These are phyloP conservation scores for Pterula multifida DNA, from an alignment of 1,284 basidiomycete genomes.

Conservation along the genomic window DNA sequence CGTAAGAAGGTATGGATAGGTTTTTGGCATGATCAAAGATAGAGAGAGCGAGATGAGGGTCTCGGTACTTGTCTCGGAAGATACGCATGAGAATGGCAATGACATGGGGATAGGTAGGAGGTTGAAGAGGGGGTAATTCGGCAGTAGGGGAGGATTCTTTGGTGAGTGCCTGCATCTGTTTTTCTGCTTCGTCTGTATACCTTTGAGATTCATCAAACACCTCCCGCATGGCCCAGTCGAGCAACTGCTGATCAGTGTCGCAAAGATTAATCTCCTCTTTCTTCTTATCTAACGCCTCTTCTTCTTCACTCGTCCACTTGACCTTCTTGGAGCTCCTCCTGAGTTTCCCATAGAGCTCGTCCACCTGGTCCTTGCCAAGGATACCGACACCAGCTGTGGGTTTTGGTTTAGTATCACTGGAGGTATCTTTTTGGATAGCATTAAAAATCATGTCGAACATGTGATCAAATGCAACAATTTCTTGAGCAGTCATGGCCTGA, in stretches of 20 bases:
- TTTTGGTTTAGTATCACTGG: constrained; percentile 18
- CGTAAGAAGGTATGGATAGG: constrained; percentile 66
- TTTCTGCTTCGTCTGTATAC: constrained; percentile 34
- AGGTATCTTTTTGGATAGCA: constrained; percentile 21
- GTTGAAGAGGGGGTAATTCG: constrained; percentile 31
- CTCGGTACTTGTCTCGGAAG: constrained; percentile 64
- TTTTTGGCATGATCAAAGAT: constrained; percentile 70
- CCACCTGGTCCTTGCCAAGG: constrained; percentile 20
- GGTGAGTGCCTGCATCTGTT: constrained; percentile 20
- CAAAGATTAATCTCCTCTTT: constrained; percentile 68
- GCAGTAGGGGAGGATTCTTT: constrained; percentile 8
- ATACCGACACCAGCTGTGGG: constrained; percentile 12
- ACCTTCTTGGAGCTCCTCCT: constrained; percentile 34
- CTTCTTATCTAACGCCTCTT: constrained; percentile 58
- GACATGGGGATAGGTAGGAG: constrained; percentile 60
- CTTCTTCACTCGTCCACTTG: constrained; percentile 38
- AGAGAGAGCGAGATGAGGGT: constrained; percentile 75
- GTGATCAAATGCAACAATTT: constrained; percentile 52
- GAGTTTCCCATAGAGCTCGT: constrained; percentile 34
- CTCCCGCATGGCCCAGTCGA: constrained; percentile 65
- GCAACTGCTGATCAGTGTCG: constrained; percentile 55
- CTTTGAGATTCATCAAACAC: constrained; percentile 50
- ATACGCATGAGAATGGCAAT: constrained; percentile 64
- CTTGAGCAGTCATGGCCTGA: constrained; percentile 55
- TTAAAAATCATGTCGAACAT: constrained; percentile 66